These are phyloP conservation scores for Penicillium paxilli DNA, from an alignment of 495 filamentous ascomycete species.

Conservation along the genomic window DNA sequence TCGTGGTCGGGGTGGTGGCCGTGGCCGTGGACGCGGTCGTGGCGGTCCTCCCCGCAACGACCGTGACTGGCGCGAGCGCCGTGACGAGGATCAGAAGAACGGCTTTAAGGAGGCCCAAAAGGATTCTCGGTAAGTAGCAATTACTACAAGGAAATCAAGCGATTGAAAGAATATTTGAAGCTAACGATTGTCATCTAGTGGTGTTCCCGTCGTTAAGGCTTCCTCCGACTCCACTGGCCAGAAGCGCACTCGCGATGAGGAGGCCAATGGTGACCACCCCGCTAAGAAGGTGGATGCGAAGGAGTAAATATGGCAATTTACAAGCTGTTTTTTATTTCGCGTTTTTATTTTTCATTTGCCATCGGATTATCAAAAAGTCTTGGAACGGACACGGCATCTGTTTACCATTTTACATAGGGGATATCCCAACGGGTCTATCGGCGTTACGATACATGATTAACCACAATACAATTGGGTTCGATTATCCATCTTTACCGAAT, in stretches of 20 bases:
- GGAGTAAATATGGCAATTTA: slow-evolving; percentile 34
- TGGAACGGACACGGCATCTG: slow-evolving; percentile 19
- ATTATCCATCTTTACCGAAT: background rate
- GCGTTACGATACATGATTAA: background rate
- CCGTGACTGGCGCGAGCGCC: slow-evolving; percentile 68
- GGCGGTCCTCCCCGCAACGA: slow-evolving; percentile 38
- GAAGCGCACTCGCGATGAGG: slow-evolving; percentile 51
- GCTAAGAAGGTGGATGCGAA: slow-evolving; percentile 52
- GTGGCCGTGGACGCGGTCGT: slow-evolving; percentile 27
- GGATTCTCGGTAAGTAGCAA: slow-evolving; percentile 47
- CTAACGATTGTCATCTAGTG: slow-evolving; percentile 28
- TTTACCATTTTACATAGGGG: slow-evolving; percentile 16
- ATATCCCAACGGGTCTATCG: background rate
- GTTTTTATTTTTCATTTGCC: slow-evolving; percentile 18
- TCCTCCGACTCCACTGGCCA: slow-evolving; percentile 34
- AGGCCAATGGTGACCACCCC: slow-evolving; percentile 39
- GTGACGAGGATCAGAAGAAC: slow-evolving; percentile 63
- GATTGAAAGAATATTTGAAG: background rate
- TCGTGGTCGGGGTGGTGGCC: slow-evolving; percentile 30
- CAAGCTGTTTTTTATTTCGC: slow-evolving; percentile 8
- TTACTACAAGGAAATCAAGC: background rate
- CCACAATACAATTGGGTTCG: background rate
- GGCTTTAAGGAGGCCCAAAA: slow-evolving; percentile 54
- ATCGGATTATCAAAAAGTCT: slow-evolving; percentile 25
- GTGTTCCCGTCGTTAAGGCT: slow-evolving; percentile 49